A percentile compares a stretch with the other conserved stretches of the same genome.
Evolutionary conservation across 768 basidiomycete genomes (phyloP).

Genomic region (Podaxis rugospora): DNA sequence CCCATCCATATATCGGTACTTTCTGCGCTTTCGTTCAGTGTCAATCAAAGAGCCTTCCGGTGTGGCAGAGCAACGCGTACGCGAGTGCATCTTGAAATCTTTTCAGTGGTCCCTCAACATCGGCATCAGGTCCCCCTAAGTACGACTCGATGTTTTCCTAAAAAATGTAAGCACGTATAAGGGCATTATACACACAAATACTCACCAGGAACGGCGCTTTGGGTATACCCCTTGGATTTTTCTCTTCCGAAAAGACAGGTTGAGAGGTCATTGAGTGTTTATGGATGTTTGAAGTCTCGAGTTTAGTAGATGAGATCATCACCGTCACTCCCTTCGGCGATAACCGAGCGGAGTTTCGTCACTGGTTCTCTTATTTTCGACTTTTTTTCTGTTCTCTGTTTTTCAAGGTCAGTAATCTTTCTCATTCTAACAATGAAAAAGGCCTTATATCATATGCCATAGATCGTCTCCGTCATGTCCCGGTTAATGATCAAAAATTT

Average conservation of each 20-base stretch:
- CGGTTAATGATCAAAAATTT: slow-evolving; percentile 82
- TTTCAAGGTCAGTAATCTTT: slow-evolving; percentile 8
- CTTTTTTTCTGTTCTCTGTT: slow-evolving; percentile 8
- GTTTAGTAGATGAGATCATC: slow-evolving; percentile 3
- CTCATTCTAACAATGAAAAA: not conserved
- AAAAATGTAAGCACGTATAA: not conserved
- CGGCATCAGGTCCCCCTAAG: slow-evolving; percentile 72
- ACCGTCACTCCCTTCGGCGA: slow-evolving; percentile 14
- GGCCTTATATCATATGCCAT: not conserved
- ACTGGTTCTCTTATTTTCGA: not conserved
- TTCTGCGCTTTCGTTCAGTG: slow-evolving; percentile 55
- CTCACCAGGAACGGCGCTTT: slow-evolving; percentile 92
- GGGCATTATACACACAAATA: not conserved
- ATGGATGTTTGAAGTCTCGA: not conserved
- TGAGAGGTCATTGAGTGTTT: slow-evolving; percentile 20
- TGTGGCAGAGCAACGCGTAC: slow-evolving; percentile 45
- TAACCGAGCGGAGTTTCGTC: slow-evolving; percentile 18
- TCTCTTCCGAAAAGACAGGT: slow-evolving; percentile 37
- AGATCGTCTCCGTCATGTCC: slow-evolving; percentile 47
- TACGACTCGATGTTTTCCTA: slow-evolving; percentile 88
- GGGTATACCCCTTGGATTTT: slow-evolving; percentile 91
- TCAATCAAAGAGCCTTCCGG: slow-evolving; percentile 17
- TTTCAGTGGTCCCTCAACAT: slow-evolving; percentile 73
- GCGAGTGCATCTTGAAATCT: slow-evolving; percentile 90
- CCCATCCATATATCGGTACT: slow-evolving; percentile 97